Evolutionary conservation across 1,284 basidiomycete genomes (phyloP).

Genomic region (Apiotrichum brassicae): DNA sequence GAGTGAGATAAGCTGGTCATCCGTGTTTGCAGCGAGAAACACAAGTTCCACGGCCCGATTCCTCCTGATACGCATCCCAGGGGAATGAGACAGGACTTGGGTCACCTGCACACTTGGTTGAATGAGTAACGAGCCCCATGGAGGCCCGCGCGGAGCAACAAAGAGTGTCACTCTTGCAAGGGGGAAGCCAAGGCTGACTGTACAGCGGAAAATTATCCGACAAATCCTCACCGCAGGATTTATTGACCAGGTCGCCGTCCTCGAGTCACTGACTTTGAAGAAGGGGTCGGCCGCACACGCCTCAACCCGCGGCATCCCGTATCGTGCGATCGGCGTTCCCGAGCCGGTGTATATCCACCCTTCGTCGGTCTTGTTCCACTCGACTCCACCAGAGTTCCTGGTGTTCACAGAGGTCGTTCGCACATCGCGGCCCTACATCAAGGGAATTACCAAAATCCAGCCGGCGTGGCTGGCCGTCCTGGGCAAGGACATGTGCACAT

Average conservation of each 20-base stretch:
- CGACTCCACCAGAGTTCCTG: conserved; percentile 76
- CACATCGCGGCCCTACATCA: conserved; percentile 66
- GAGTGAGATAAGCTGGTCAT: no score
- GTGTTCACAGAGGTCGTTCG: conserved; percentile 76
- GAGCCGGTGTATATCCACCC: conserved; percentile 94
- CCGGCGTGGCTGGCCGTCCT: conserved; percentile 79
- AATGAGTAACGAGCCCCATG: background rate
- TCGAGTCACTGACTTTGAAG: conserved; percentile 72
- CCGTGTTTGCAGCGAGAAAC: no score
- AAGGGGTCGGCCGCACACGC: conserved; percentile 56
- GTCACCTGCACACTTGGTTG: no score
- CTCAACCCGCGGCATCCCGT: conserved; percentile 73
- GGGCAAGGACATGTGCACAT: conserved; percentile 75
- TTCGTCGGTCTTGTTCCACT: conserved; percentile 67
- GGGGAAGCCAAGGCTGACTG: conserved; percentile 1
- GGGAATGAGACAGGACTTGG: no score
- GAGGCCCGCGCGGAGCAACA: background rate
- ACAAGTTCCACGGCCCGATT: no score
- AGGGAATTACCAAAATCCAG: conserved; percentile 82
- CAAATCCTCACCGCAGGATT: conserved; percentile 86
- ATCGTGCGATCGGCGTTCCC: conserved; percentile 70
- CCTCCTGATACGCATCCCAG: no score
- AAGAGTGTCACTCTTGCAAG: no score
- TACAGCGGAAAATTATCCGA: conserved; percentile 78
- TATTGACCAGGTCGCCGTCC: conserved; percentile 90